A percentile compares a stretch with the other conserved stretches of the same genome.
Evolutionary conservation across 768 basidiomycete genomes (phyloP).

Genomic region (Boletus rubropictus): DNA sequence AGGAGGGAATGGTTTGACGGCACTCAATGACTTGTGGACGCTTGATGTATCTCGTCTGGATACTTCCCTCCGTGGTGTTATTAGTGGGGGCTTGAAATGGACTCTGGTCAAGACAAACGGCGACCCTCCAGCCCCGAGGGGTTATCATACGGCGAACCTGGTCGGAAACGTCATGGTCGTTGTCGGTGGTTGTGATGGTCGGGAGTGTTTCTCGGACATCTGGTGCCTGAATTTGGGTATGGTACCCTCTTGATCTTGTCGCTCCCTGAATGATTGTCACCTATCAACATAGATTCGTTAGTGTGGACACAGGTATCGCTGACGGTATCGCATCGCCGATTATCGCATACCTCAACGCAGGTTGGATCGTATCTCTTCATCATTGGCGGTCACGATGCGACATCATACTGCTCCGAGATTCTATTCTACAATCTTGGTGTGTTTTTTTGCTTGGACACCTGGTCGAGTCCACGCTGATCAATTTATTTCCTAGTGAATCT

Average conservation of each 20-base stretch:
- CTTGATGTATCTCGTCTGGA: slow-evolving; percentile 55
- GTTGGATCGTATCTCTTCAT: slow-evolving; percentile 91
- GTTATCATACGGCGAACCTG: slow-evolving; percentile 89
- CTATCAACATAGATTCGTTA: slow-evolving; percentile 20
- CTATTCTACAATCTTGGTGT: slow-evolving; percentile 83
- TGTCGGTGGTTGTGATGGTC: slow-evolving; percentile 87
- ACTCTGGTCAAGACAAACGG: slow-evolving; percentile 52
- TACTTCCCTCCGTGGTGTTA: slow-evolving; percentile 17
- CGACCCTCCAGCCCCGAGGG: slow-evolving; percentile 56
- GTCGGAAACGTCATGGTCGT: slow-evolving; percentile 83
- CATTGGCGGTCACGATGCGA: slow-evolving; percentile 82
- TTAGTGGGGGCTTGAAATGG: slow-evolving; percentile 44
- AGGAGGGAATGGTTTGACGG: slow-evolving; percentile 89
- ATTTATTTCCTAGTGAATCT: slow-evolving; percentile 56
- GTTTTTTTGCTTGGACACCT: slow-evolving; percentile 4
- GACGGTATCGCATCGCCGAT: slow-evolving; percentile 43
- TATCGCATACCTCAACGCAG: slow-evolving; percentile 83
- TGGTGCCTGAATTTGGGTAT: slow-evolving; percentile 83
- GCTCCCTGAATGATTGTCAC: neutral
- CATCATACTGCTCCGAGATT: slow-evolving; percentile 66
- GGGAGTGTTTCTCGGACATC: slow-evolving; percentile 81
- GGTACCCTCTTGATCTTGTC: slow-evolving; percentile 17
- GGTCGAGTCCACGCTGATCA: neutral
- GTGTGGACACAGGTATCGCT: slow-evolving; percentile 26
- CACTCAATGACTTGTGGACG: slow-evolving; percentile 87